Conservation (phyloP, 2,329 filamentous ascomycete genomes). For the Sporothrix globosa region DNA sequence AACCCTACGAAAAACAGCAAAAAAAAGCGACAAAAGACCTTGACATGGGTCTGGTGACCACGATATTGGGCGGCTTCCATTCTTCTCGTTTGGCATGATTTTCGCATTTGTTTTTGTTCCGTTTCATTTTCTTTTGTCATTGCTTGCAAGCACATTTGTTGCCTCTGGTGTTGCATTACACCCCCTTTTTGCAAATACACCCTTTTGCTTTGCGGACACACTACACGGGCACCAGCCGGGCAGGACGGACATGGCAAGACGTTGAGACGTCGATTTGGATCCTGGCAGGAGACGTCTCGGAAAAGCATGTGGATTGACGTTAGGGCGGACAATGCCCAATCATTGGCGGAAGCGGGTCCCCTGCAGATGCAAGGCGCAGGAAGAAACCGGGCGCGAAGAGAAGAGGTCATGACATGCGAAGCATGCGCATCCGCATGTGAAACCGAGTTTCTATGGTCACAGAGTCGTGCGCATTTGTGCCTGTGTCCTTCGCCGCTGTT, state of each 20-base stretch:
- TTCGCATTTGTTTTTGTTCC: background rate
- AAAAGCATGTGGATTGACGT: constrained; percentile 16
- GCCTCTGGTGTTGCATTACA: constrained; percentile 7
- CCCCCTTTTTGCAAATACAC: background rate
- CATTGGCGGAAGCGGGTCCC: constrained; percentile 7
- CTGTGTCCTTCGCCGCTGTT: background rate
- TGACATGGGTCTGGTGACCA: constrained; percentile 12
- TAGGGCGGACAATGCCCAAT: background rate
- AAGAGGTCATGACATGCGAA: background rate
- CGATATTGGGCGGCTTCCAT: constrained; percentile 15
- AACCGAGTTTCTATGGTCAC: background rate
- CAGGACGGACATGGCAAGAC: background rate
- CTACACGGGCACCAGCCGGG: background rate
- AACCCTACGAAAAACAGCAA: background rate
- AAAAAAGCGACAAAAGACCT: background rate
- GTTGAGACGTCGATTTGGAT: background rate
- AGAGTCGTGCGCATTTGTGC: background rate
- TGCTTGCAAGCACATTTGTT: constrained; percentile 1
- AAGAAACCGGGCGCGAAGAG: constrained; percentile 2
- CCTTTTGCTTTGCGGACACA: background rate
- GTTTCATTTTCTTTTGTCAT: background rate
- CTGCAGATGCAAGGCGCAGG: constrained; percentile 7
- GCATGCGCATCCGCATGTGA: constrained; percentile 4
- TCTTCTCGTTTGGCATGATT: constrained; percentile 14
- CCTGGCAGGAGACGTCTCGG: background rate